Evolutionary conservation across 2,329 filamentous ascomycete species (phyloP).

Genomic region (Cordyceps fumosorosea): DNA sequence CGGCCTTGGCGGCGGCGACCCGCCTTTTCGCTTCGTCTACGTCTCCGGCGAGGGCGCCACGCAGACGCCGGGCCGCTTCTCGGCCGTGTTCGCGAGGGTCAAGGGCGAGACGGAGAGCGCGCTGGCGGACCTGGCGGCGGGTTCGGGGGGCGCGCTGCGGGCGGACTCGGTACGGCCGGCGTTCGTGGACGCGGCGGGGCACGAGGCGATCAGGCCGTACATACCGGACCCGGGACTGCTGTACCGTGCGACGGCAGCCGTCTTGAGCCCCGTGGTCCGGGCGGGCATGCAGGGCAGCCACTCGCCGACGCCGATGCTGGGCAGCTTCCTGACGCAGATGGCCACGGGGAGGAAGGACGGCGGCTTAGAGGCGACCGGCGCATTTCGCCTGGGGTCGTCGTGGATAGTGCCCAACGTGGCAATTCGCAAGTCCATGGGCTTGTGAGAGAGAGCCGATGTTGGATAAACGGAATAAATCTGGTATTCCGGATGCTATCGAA

Average conservation of each 20-base stretch:
- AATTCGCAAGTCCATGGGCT: conserved; percentile 28
- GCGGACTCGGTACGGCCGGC: conserved; percentile 53
- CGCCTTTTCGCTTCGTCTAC: conserved; percentile 60
- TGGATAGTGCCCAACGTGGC: conserved; percentile 29
- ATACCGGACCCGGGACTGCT: conserved; percentile 26
- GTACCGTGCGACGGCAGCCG: conserved; percentile 5
- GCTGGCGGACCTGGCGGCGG: conserved; percentile 46
- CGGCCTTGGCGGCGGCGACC: conserved; percentile 38
- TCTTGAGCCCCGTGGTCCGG: conserved; percentile 24
- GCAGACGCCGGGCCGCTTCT: conserved; percentile 46
- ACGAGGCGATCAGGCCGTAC: conserved; percentile 36
- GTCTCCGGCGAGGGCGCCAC: conserved; percentile 61
- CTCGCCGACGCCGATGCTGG: conserved; percentile 39
- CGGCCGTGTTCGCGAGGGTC: conserved; percentile 52
- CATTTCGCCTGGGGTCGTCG: conserved; percentile 29
- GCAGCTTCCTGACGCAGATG: conserved; percentile 37
- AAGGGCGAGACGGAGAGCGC: conserved; percentile 61
- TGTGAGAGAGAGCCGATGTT: conserved; percentile 6
- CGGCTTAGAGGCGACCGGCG: conserved; percentile 19
- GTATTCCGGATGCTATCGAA: too few species aligned
- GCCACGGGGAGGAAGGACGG: conserved; percentile 35
- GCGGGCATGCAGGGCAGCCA: conserved; percentile 18
- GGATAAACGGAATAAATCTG: too few species aligned
- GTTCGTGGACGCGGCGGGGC: conserved; percentile 45
- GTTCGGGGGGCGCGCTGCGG: conserved; percentile 37